Evolutionary conservation across 441 rosid genomes (phyloP), one percentile per base, ranked within the genome.

Genomic region (Breynia disticha): DNA sequence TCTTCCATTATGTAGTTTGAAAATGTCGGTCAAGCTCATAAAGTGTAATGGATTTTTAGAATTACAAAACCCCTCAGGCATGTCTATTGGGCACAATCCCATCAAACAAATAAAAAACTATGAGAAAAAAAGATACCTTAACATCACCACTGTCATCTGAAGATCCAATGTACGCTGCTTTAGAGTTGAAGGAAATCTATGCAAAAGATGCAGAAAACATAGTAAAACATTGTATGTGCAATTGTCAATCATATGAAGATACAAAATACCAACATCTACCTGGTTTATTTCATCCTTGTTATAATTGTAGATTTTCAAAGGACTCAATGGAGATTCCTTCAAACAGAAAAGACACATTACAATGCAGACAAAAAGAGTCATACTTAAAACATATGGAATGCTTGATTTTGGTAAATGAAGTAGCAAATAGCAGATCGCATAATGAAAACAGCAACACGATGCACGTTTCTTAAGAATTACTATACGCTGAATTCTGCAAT

Each of bases 231-330:
- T n/a, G n/a, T 18, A 7, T 0, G n/a, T n/a, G 9, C 60, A 45
- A 1, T 39, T 21, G 18, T 13, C 11, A 42, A 41, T 39, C 20
- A 54, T 19, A 54, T 18, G 1, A 38, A 19, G 19, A 39, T 44
- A 11, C 28, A 45, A 22, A 51, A 54, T 7, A 16, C 8, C 16
- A 19, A 19, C 19, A 7, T 43, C 46, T 62, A 87, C 97, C 91
- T 90, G 96, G 66, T 84, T 85, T 21, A 90, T 76, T 76, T 90
- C 97, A 56, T 84, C 97, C 79, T 79, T 87, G 58, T 87, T 90
- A 69, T 81, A 80, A 54, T 12, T 71, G 68, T 70, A 84, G 54
- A 73, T 65, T 72, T 81, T 86, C 72, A 83, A 70, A 18, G 83
- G 73, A 70, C 67, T 80, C 79, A 78, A 72, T 1, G 83, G 72